Evolutionary conservation across 176 grass and related monocot species (phyloP), one percentile per base, ranked within the genome.

Genomic region (Ananas comosus): DNA sequence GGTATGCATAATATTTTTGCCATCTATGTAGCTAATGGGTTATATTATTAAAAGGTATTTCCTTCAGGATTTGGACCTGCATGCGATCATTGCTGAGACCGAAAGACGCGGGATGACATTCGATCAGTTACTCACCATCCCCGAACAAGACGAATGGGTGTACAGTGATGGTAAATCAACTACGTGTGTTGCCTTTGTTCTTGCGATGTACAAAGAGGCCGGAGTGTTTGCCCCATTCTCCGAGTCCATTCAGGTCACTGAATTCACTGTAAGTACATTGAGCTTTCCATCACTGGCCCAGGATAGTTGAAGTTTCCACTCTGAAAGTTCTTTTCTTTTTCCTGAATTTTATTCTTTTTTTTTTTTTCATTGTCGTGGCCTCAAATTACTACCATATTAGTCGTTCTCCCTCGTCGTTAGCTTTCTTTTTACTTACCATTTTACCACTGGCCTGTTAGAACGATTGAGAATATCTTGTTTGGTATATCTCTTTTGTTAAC

Each of bases 161-260:
- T 96, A 96, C 54, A 96, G 88, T 77, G 93, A 96, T 81, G 93
- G 93, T 13, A 92, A 96, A 87, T 96, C 94, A 79, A 97, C 94
- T 3, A 97, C 86, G 24, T 92, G 89, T 70, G 94, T 97, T 57
- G 85, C 89, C 42, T 92, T 92, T 74, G 82, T 97, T 78, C 89
- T 97, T 56, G 94, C 83, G 52, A 88, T 97, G 86, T 97, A 97
- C 49, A 97, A 92, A 71, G 89, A 92, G 70, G 89, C 94, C 80
- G 94, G 94, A 53, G 52, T 97, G 50, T 92, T 97, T 67, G 63
- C 58, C 47, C 89, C 94, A 57, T 83, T 90, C 25, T 51, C 86
- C 1, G 85, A 92, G 54, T 92, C 89, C 4, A 92, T 97, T 74
- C 86, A 97, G 77, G 94, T 97, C 61, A 92, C 94, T 0, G 89